These are phyloP conservation scores for Coffea canephora DNA, from an alignment of 257 asterid genomes.

Conservation along the genomic window DNA sequence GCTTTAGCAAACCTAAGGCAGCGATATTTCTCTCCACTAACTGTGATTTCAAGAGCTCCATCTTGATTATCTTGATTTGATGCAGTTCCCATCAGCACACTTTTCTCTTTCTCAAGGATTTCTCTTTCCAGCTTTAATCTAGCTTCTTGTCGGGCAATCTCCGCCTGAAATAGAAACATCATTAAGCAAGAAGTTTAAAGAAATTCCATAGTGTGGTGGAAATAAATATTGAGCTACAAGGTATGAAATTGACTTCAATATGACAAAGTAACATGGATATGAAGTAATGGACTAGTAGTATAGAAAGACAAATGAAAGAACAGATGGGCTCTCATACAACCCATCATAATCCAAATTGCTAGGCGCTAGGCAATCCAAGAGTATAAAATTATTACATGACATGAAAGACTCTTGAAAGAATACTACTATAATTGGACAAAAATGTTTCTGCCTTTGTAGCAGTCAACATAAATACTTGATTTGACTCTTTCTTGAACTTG, in stretches of 20 bases:
- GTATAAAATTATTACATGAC: neutral
- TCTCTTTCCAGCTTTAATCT: slow-evolving; percentile 92
- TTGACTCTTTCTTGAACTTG: neutral
- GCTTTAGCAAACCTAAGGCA: slow-evolving; percentile 97
- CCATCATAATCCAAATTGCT: neutral
- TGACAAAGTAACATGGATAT: neutral
- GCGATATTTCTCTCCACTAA: slow-evolving; percentile 94
- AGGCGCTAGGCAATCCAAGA: neutral
- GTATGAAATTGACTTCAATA: neutral
- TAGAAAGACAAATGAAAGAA: neutral
- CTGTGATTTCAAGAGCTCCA: slow-evolving; percentile 97
- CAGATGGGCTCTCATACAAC: neutral
- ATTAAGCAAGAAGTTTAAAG: slow-evolving; percentile 3
- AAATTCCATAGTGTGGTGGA: neutral
- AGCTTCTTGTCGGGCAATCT: slow-evolving; percentile 93
- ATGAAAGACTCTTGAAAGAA: neutral
- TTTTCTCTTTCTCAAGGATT: slow-evolving; percentile 93
- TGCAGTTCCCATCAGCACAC: slow-evolving; percentile 98
- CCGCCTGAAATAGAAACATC: slow-evolving; percentile 53
- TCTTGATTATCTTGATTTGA: slow-evolving; percentile 98
- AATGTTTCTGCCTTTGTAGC: neutral
- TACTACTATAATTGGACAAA: neutral
- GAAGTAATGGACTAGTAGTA: neutral
- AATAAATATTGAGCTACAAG: neutral
- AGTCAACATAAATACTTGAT: neutral